These are phyloP conservation scores for Geotrichum restrictum DNA, from an alignment of 1,139 yeast genomes.

Conservation along the genomic window DNA sequence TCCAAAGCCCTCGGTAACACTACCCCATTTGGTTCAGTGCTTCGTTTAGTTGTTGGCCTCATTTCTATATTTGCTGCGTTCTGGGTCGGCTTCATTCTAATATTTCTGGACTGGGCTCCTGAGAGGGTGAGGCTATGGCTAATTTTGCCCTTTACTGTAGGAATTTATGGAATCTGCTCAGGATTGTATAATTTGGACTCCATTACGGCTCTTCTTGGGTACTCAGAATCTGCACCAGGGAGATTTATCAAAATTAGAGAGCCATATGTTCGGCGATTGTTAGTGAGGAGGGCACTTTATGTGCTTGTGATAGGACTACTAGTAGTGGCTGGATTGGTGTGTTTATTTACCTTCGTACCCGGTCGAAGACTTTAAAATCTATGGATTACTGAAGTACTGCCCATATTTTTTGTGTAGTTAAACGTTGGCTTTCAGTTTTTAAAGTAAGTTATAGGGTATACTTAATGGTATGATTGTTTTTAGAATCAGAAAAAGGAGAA, in stretches of 20 bases:
- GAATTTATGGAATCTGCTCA: constrained; percentile 65
- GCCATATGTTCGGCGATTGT: constrained; percentile 60
- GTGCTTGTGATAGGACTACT: constrained; percentile 56
- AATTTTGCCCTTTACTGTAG: constrained; percentile 68
- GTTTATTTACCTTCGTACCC: constrained; percentile 81
- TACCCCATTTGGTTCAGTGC: constrained; percentile 50
- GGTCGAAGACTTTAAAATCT: constrained; percentile 50
- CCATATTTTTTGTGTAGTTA: no score
- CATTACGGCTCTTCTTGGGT: constrained; percentile 65
- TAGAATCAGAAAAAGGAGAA: no score
- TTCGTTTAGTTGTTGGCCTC: constrained; percentile 65
- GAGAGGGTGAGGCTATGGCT: constrained; percentile 69
- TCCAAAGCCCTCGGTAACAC: constrained; percentile 79
- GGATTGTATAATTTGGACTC: constrained; percentile 84
- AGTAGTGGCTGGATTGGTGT: constrained; percentile 66
- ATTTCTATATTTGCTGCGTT: constrained; percentile 72
- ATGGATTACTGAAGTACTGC: neutral
- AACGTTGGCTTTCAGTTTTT: no score
- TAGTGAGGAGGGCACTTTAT: constrained; percentile 68
- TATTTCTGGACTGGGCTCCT: constrained; percentile 65
- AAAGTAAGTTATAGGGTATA: no score
- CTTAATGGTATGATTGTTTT: no score
- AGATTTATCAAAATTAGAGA: constrained; percentile 53
- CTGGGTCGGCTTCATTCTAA: constrained; percentile 81
- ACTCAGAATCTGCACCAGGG: constrained; percentile 50